Evolutionary conservation across 441 rosid genomes (phyloP).

Genomic region (Breynia disticha): DNA sequence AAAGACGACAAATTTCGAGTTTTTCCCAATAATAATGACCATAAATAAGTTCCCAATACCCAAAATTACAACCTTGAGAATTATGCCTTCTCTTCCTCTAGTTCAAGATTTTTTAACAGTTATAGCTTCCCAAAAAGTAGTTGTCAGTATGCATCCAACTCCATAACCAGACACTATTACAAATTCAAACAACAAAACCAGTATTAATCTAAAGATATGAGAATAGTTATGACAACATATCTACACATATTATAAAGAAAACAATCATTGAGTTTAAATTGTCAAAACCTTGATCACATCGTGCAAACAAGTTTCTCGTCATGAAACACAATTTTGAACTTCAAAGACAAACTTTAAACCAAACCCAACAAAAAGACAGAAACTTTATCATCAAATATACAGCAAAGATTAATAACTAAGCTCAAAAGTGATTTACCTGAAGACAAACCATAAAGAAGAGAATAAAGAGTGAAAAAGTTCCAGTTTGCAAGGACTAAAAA

Average conservation of each 20-base stretch:
- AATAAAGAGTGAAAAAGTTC: background rate
- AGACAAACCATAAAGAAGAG: constrained; percentile 13
- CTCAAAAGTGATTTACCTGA: background rate
- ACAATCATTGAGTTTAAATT: background rate
- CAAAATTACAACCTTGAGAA: too few species aligned
- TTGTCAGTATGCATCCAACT: constrained; percentile 5
- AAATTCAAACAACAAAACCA: constrained; percentile 1
- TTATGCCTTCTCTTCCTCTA: too few species aligned
- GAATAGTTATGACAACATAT: background rate
- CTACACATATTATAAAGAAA: background rate
- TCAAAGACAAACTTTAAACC: background rate
- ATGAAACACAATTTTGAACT: background rate
- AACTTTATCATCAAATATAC: background rate
- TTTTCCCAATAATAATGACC: background rate
- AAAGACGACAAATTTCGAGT: constrained; percentile 1
- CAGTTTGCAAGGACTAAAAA: background rate
- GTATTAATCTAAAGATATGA: background rate
- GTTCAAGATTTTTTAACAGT: too few species aligned
- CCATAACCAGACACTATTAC: constrained; percentile 6
- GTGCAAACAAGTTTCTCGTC: background rate
- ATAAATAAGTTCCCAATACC: too few species aligned
- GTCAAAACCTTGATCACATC: background rate
- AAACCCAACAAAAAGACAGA: too few species aligned
- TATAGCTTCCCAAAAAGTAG: constrained; percentile 5
- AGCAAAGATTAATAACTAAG: background rate